A percentile compares a stretch with the other conserved stretches of the same genome.
Conservation (phyloP, 805 yeast species). For the Phaffomyces antillensis region DNA sequence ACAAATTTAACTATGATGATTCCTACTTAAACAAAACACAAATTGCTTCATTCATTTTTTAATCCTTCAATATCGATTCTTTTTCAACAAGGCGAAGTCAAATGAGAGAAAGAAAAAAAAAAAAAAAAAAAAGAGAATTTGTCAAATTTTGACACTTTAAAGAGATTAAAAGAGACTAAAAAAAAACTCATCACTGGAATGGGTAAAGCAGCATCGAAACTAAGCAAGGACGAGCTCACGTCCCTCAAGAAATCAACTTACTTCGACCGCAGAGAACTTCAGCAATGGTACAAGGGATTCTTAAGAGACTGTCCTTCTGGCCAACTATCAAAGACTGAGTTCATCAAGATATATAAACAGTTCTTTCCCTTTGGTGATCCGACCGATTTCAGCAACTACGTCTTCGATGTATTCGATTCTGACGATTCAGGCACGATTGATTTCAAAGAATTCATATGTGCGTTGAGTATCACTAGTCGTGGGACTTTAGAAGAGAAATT, state of each 20-base stretch:
- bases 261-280: conserved; percentile 88
- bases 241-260: conserved; percentile 79
- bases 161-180: too few relatives aligned
- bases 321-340: conserved; percentile 77
- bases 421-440: conserved; percentile 77
- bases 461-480: conserved; percentile 78
- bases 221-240: conserved; percentile 83
- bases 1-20: too few relatives aligned
- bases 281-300: conserved; percentile 98
- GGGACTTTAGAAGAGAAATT: conserved; percentile 82
- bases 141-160: too few relatives aligned
- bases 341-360: conserved; percentile 87
- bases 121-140: too few relatives aligned
- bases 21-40: too few relatives aligned
- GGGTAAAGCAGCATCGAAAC: conserved; percentile 94
- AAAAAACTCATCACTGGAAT: too few relatives aligned
- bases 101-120: too few relatives aligned
- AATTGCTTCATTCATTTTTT: too few relatives aligned
- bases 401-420: conserved; percentile 83
- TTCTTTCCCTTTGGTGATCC: conserved; percentile 99
- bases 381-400: conserved; percentile 77
- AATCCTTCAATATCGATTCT: too few relatives aligned
- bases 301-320: conserved; percentile 91
- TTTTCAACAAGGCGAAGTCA: too few relatives aligned
- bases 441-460: conserved; percentile 87